These are phyloP conservation scores for Ilex paraguariensis DNA, from an alignment of 305 asterid species.

Conservation along the genomic window DNA sequence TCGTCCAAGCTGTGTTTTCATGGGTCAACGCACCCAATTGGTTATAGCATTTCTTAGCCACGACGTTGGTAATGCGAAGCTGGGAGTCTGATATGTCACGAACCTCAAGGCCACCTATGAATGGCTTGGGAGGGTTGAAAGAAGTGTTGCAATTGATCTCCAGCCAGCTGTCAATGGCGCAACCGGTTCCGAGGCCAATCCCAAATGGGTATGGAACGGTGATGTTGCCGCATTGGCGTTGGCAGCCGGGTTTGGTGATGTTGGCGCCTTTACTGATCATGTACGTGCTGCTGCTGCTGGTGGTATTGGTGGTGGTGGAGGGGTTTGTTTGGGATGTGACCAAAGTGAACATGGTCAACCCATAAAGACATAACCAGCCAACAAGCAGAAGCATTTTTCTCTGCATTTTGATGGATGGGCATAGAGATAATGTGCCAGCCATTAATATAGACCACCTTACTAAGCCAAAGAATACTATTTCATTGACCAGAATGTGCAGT, in stretches of 20 bases:
- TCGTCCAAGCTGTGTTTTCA: background rate
- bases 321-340: background rate
- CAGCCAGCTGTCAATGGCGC: slow-evolving; percentile 1
- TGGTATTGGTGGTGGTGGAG: background rate
- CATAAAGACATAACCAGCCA: background rate
- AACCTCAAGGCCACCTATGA: slow-evolving; percentile 1
- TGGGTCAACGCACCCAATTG: slow-evolving; percentile 1
- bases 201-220: slow-evolving; percentile 27
- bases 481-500: no score
- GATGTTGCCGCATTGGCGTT: slow-evolving; percentile 19
- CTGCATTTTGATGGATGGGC: no score
- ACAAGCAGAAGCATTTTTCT: background rate
- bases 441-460: no score
- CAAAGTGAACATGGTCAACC: background rate
- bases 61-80: slow-evolving; percentile 9
- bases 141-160: slow-evolving; percentile 23
- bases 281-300: background rate
- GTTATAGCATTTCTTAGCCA: slow-evolving; percentile 18
- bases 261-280: slow-evolving; percentile 9
- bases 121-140: slow-evolving; percentile 17
- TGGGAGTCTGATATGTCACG: slow-evolving; percentile 11
- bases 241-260: slow-evolving; percentile 19
- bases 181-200: slow-evolving; percentile 13
- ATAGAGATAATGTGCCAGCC: no score
- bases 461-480: no score